Conservation (phyloP, 208 protist species). For the Leishmania martiniquensis region DNA sequence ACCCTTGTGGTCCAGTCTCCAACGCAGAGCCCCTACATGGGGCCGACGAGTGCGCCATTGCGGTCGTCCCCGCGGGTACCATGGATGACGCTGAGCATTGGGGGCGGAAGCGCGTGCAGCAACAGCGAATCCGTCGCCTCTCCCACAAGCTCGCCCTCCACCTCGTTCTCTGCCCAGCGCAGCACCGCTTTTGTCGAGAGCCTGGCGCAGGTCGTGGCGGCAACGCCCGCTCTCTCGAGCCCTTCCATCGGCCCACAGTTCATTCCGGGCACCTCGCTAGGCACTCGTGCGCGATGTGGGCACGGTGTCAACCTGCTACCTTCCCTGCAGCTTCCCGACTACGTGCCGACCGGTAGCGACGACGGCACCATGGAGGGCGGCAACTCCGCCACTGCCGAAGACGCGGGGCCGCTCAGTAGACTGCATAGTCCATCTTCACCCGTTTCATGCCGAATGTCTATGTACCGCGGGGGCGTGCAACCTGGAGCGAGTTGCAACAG, state of each 20-base stretch:
- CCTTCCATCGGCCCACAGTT: slow-evolving; percentile 9
- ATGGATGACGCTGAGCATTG: background rate
- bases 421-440: slow-evolving; percentile 17
- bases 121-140: slow-evolving; percentile 17
- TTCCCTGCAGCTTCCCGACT: slow-evolving; percentile 15
- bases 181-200: background rate
- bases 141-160: slow-evolving; percentile 12
- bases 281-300: background rate
- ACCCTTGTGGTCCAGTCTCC: slow-evolving; percentile 19
- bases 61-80: background rate
- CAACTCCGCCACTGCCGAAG: background rate
- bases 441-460: slow-evolving; percentile 6
- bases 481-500: slow-evolving; percentile 10
- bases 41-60: background rate
- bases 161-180: slow-evolving; percentile 3
- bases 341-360: background rate
- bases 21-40: slow-evolving; percentile 8
- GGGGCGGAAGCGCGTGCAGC: slow-evolving; percentile 3
- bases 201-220: background rate
- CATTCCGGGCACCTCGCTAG: background rate
- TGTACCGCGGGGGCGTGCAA: slow-evolving; percentile 13
- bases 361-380: slow-evolving; percentile 2
- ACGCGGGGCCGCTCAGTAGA: slow-evolving; percentile 3
- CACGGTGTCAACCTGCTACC: background rate
- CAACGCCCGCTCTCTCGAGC: slow-evolving; percentile 12